These are phyloP conservation scores for Kodamaea leandrae DNA, from an alignment of 805 yeast genomes.

Conservation along the genomic window DNA sequence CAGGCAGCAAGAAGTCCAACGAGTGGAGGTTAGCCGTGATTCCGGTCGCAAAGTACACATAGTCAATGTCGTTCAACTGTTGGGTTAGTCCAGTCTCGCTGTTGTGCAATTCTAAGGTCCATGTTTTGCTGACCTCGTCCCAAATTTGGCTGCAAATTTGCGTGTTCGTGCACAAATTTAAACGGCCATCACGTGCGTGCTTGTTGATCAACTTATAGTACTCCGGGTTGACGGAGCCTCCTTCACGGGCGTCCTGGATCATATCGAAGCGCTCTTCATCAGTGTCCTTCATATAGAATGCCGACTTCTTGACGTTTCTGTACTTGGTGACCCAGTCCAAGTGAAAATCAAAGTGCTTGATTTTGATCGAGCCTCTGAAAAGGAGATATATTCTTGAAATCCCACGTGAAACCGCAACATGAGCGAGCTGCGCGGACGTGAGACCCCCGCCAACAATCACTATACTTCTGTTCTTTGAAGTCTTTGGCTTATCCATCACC, in stretches of 20 bases:
- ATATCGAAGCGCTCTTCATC: slow-evolving; percentile 41
- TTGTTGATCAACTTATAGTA: slow-evolving; percentile 32
- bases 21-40: slow-evolving; percentile 27
- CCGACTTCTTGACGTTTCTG: slow-evolving; percentile 42
- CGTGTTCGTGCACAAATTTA: slow-evolving; percentile 29
- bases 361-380: slow-evolving; percentile 36
- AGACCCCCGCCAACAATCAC: slow-evolving; percentile 47
- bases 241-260: slow-evolving; percentile 43
- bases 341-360: slow-evolving; percentile 48
- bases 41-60: slow-evolving; percentile 45
- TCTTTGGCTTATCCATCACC: slow-evolving; percentile 11
- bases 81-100: slow-evolving; percentile 6
- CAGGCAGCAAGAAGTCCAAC: slow-evolving; percentile 29
- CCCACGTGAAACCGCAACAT: slow-evolving; percentile 32
- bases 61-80: slow-evolving; percentile 22
- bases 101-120: slow-evolving; percentile 21
- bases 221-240: slow-evolving; percentile 47
- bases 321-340: slow-evolving; percentile 51
- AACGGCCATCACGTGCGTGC: slow-evolving; percentile 29
- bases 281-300: slow-evolving; percentile 41
- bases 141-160: slow-evolving; percentile 24
- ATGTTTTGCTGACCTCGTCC: slow-evolving; percentile 21
- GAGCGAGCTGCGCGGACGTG: slow-evolving; percentile 46
- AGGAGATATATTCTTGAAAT: slow-evolving; percentile 32
- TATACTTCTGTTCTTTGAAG: slow-evolving; percentile 12